Evolutionary conservation across 441 rosid species (phyloP).

Genomic region (Viola pubescens): DNA sequence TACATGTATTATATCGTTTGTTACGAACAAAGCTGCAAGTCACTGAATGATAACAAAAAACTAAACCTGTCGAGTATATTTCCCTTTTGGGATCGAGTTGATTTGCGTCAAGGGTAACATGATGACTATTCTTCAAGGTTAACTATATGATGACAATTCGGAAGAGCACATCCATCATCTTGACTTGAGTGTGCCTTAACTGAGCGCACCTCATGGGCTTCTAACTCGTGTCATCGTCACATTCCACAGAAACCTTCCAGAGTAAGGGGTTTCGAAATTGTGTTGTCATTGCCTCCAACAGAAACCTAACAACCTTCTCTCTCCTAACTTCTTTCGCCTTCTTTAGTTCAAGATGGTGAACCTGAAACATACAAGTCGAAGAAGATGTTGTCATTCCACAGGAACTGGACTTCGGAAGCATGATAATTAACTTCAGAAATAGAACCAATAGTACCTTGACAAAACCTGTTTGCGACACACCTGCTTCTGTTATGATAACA

Average conservation of each 20-base stretch:
- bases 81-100: too few species aligned
- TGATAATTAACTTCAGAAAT: neutral
- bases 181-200: too few species aligned
- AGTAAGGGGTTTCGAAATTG: conserved; percentile 70
- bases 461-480: conserved; percentile 56
- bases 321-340: conserved; percentile 69
- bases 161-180: too few species aligned
- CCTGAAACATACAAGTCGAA: conserved; percentile 32
- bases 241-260: conserved; percentile 29
- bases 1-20: too few species aligned
- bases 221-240: too few species aligned
- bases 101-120: too few species aligned
- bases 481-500: conserved; percentile 70
- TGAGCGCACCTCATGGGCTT: too few species aligned
- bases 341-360: conserved; percentile 77
- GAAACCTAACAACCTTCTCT: conserved; percentile 58
- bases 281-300: conserved; percentile 56
- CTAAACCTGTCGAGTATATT: too few species aligned
- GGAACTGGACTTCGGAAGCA: neutral
- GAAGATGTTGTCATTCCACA: neutral
- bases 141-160: too few species aligned
- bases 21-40: too few species aligned
- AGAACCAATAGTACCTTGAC: conserved; percentile 47
- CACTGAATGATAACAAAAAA: too few species aligned
- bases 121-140: too few species aligned